Base-by-base conservation (phyloP, 225 moss, liverwort and hornwort species). In the Bryoerythrophyllum caledonicum region DNA sequence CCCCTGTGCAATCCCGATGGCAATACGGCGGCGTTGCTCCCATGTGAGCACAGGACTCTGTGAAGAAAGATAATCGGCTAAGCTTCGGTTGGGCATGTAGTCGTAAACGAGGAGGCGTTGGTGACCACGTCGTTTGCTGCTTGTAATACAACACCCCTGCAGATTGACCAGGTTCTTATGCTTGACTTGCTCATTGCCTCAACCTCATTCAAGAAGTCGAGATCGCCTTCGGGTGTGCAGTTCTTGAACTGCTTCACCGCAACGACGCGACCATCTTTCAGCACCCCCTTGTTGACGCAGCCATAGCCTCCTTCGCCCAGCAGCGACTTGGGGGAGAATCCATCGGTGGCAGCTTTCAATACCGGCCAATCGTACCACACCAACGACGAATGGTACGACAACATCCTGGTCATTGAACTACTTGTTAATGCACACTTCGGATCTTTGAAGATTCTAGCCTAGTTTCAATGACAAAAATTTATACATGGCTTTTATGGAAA, bases 1-100 rank as follows among this genome's bases (percentile, higher is more conserved):
- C 16, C 93, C 91, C 7, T 89, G 88, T 19, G 91, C 90, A 69
- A 90, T 81, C 26, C 90, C 88, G 25, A 87, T 85, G 8, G 88
- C 93, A 46, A 94, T 88, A 27, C 87, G 89, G 78, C 87, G 80
- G 27, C 90, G 81, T 64, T 86, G 88, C 58, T 83, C 82, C 93
- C 93, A 91, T 28, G 87, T 89, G 21, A 94, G 71, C 2, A 26
- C 25, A 23, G 58, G 70, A 3, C n/a, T 80, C 0, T 35, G 3
- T 24, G 32, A 43, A 20, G 24, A 55, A 20, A 79, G 54, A 11
- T 70, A 72, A 62, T 84, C 76, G 12, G 73, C 80, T 17, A 85
- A 66, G 82, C 85, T 80, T 38, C 51, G 67, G 21, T 79, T 49
- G 38, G 51, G 53, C 68, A 79, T 74, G 61, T 73, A 74, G 38